phyloP scores from a whole-genome alignment of 2,329 filamentous ascomycete genomes.

The Hypoxylon sp. region DNA sequence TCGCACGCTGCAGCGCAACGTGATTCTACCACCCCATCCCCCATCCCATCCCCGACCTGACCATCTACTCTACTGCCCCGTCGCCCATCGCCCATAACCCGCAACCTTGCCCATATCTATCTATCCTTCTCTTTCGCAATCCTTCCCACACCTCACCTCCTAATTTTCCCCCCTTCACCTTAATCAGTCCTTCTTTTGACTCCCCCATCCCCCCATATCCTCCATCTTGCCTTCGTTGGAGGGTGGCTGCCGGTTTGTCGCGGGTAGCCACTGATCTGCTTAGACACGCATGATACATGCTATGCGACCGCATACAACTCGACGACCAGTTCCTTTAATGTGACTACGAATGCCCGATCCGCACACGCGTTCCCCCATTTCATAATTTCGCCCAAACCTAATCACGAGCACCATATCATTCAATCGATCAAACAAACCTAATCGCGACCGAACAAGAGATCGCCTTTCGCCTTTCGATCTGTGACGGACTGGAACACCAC shows the following conservation, averaged over 20 bases:
- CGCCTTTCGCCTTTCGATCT: constrained; percentile 1
- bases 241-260: constrained; percentile 39
- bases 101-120: no score
- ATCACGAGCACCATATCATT: constrained; percentile 16
- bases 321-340: constrained; percentile 36
- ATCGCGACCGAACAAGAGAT: constrained; percentile 15
- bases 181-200: constrained; percentile 40
- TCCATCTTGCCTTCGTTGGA: constrained; percentile 37
- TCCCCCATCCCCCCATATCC: constrained; percentile 26
- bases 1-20: constrained; percentile 41
- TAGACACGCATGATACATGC: constrained; percentile 15
- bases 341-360: constrained; percentile 21
- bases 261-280: constrained; percentile 38
- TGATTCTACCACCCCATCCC: constrained; percentile 40
- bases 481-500: constrained; percentile 13
- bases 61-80: no score
- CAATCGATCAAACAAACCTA: constrained; percentile 9
- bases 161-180: constrained; percentile 35
- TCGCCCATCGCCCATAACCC: constrained; percentile 12
- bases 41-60: constrained; percentile 18
- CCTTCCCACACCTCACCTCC: constrained; percentile 29
- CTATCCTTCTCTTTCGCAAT: constrained; percentile 37
- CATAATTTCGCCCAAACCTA: constrained; percentile 16
- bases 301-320: constrained; percentile 22
- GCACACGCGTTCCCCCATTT: constrained; percentile 12